Base-by-base conservation (phyloP, 805 yeast genomes). In the Kuraishia capsulata region DNA sequence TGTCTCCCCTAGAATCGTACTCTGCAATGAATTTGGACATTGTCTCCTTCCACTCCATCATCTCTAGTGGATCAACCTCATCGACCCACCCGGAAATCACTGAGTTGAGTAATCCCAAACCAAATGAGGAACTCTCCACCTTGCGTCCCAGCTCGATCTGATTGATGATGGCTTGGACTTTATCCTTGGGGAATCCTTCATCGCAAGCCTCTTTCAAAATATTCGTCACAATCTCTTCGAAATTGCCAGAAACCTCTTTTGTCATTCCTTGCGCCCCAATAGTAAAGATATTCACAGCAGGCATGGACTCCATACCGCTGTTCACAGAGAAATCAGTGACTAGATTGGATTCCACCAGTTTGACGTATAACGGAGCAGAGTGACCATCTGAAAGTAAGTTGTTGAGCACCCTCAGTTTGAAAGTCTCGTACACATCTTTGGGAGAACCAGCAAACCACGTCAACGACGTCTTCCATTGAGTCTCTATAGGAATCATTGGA, bases 381-480 rank as follows among this genome's bases (percentile, higher is more conserved):
- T 90, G 97, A 2, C 97, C 97, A 53, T 86, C 96, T 46, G 81
- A 73, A 25, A 92, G 64, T 38, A 92, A 62, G 19, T 79, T 73
- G 17, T 84, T 75, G 35, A 88, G 61, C 8, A 88, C 63, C 41
- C 79, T 81, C 69, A 88, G 65, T 33, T 82, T 68, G 54, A 89
- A 83, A 0, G 87, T 65, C 38, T 78, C 81, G 50, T 83, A 81
- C 8, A 71, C 67, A 48, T 82, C 80, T 4, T 64, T 66, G 3
- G 96, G 86, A 14, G 70, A 61, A 5, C 95, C 96, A 44, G 84
- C 75, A 44, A 75, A 67, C 97, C 97, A 92, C 1, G 97, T 87
- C 42, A 92, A 54, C 0, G 96, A 87, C 1, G 83, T 64, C 54
- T 88, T 87, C 53, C 69, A 64, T 57, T 92, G 97, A 42, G 74